These are phyloP conservation scores for Acidomyces sp. DNA, from an alignment of 495 filamentous ascomycete species.

Conservation along the genomic window DNA sequence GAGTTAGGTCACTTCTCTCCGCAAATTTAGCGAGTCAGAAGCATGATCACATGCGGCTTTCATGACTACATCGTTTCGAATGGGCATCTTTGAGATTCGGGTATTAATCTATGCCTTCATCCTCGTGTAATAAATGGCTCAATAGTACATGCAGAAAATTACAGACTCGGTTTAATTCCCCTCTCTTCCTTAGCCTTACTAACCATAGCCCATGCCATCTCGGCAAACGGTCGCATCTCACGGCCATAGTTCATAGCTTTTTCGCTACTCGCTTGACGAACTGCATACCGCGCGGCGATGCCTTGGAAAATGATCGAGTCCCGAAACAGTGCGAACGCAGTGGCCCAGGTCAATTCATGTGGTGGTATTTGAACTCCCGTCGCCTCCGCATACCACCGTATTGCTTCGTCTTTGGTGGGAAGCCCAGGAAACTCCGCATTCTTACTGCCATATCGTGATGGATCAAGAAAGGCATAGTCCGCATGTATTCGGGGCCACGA, in stretches of 20 bases:
- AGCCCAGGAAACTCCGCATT: conserved; percentile 40
- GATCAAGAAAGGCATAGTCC: conserved; percentile 38
- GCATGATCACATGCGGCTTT: no score
- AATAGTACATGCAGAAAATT: no score
- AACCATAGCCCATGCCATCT: conserved; percentile 60
- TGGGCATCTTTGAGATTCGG: no score
- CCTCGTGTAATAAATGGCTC: no score
- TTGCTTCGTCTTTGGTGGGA: conserved; percentile 51
- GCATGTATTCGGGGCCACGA: conserved; percentile 21
- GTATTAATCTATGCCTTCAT: no score
- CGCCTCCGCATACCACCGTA: conserved; percentile 62
- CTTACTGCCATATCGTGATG: conserved; percentile 27
- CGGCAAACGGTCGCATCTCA: conserved; percentile 50
- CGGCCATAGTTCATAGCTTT: conserved; percentile 58
- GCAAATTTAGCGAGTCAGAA: no score
- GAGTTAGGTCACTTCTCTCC: no score
- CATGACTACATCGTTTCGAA: no score
- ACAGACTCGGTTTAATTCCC: conserved; percentile 41
- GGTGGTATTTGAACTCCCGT: conserved; percentile 52
- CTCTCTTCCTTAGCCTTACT: conserved; percentile 32
- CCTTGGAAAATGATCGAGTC: conserved; percentile 81
- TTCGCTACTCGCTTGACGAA: conserved; percentile 78
- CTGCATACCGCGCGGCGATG: conserved; percentile 72
- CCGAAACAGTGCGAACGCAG: conserved; percentile 33
- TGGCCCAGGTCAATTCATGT: conserved; percentile 43